phyloP scores from a whole-genome alignment of 441 rosid species.

The Erodium trifolium region DNA sequence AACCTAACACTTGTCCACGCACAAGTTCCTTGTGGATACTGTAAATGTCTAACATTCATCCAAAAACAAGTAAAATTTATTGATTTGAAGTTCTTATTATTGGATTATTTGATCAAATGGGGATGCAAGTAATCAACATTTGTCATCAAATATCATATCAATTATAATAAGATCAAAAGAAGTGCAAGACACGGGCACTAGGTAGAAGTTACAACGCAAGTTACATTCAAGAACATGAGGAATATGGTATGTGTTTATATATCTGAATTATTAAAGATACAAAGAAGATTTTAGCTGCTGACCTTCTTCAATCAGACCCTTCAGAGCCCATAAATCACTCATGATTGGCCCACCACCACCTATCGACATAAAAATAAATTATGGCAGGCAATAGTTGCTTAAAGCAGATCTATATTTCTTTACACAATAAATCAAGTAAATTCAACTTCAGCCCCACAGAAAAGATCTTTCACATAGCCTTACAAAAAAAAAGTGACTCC shows the following conservation, averaged over 20 bases:
- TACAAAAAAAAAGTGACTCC: too few relatives aligned
- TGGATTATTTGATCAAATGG: background rate
- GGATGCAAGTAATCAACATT: background rate
- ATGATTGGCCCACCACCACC: conserved; percentile 99
- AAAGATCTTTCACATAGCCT: too few relatives aligned
- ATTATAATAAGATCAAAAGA: background rate
- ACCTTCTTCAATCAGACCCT: conserved; percentile 97
- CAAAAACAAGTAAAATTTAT: background rate
- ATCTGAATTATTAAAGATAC: background rate
- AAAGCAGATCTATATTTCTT: background rate
- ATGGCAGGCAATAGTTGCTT: conserved; percentile 17
- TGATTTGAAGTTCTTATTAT: background rate
- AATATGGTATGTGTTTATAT: background rate
- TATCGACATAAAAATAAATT: conserved; percentile 28
- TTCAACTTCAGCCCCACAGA: too few relatives aligned
- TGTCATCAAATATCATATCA: background rate
- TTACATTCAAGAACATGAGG: background rate
- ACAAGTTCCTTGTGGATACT: background rate
- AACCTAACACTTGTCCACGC: background rate
- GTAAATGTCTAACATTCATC: conserved; percentile 1
- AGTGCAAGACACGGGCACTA: background rate
- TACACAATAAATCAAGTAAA: too few relatives aligned
- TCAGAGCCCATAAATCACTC: conserved; percentile 99
- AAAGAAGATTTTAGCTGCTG: conserved; percentile 16
- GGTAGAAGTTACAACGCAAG: background rate